Evolutionary conservation across 768 basidiomycete genomes (phyloP), one percentile per base, ranked within the genome.

Genomic region (Panaeolus cyanescens): DNA sequence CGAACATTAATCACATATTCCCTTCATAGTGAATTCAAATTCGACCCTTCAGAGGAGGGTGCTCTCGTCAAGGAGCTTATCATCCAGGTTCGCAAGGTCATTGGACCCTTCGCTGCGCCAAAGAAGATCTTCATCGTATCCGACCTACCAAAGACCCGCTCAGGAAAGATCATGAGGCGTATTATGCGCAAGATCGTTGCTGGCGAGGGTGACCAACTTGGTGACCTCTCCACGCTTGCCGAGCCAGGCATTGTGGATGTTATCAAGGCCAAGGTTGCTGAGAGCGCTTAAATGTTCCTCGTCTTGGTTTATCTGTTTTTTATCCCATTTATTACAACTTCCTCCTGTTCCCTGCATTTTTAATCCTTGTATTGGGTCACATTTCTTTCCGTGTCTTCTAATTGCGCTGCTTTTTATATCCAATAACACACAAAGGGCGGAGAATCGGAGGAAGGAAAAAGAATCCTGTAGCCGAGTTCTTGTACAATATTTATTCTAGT

Each of bases 171-270:
- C 74, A 96, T 98, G 92, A 87, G 96, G 45, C 87, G 96, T 56
- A 92, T 97, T 64, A 86, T 99, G 85, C 87, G 97, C 70, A 99
- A 99, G 86, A 93, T 99, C 70, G 92, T 94, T 53, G 91, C 91
- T 0, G 93, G 93, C 37, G 95, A 99, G 73, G 93, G 88, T 7
- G 96, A 99, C 73, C 92, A 97, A 74, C 86, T 99, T 39, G 96
- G 96, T 54, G 96, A 98, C 77, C 84, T 98, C 34, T 92, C 90
- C 65, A 98, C 96, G 6, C 82, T 96, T 53, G 96, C 94, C 3
- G 95, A 99, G 65, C 96, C 96, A 3, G 73, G 77, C 6, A 81
- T 96, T 50, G 93, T 98, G 20, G 95, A 97, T 53, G 73, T 82
- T 42, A 95, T 96, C 77, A 93, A 92, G 82, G 71, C 78, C 68